A percentile compares a stretch with the other conserved stretches of the same genome.
Evolutionary conservation across 2,329 filamentous ascomycete genomes (phyloP).

Genomic region (Iodosphaeria phyllophila): DNA sequence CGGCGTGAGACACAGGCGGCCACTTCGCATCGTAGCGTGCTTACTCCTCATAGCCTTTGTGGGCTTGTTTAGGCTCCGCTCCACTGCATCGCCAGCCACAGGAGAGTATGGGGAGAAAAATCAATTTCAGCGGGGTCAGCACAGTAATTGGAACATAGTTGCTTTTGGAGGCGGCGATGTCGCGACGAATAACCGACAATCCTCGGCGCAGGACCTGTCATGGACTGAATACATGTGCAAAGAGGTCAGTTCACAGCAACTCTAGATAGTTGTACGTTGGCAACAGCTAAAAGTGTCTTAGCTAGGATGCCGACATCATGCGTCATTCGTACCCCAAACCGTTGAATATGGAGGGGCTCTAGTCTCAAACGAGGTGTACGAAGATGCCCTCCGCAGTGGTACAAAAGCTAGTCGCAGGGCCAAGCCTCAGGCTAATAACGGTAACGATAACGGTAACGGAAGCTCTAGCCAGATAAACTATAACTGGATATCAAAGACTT

Average conservation of each 20-base stretch:
- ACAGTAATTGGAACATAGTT: slow-evolving; percentile 29
- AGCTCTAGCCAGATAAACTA: no score
- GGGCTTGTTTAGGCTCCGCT: no score
- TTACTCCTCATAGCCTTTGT: no score
- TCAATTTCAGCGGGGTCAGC: no score
- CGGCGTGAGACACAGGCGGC: no score
- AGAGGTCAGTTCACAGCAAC: slow-evolving; percentile 17
- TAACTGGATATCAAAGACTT: slow-evolving; percentile 21
- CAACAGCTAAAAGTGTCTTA: slow-evolving; percentile 10
- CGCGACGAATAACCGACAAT: slow-evolving; percentile 17
- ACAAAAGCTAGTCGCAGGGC: no score
- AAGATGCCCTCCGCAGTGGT: slow-evolving; percentile 20
- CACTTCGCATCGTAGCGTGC: no score
- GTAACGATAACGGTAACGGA: slow-evolving; percentile 14
- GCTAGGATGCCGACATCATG: slow-evolving; percentile 25
- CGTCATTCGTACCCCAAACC: slow-evolving; percentile 23
- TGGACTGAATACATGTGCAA: slow-evolving; percentile 31
- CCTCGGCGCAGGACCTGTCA: slow-evolving; percentile 6
- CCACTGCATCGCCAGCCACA: no score
- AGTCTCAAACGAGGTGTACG: slow-evolving; percentile 36
- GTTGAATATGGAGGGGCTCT: slow-evolving; percentile 32
- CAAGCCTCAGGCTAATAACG: slow-evolving; percentile 8
- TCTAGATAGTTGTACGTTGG: not conserved
- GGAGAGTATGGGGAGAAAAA: no score
- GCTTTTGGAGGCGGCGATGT: slow-evolving; percentile 32